These are phyloP conservation scores for Pseudogymnoascus sp. DNA, from an alignment of 2,329 filamentous ascomycete genomes.

Conservation along the genomic window DNA sequence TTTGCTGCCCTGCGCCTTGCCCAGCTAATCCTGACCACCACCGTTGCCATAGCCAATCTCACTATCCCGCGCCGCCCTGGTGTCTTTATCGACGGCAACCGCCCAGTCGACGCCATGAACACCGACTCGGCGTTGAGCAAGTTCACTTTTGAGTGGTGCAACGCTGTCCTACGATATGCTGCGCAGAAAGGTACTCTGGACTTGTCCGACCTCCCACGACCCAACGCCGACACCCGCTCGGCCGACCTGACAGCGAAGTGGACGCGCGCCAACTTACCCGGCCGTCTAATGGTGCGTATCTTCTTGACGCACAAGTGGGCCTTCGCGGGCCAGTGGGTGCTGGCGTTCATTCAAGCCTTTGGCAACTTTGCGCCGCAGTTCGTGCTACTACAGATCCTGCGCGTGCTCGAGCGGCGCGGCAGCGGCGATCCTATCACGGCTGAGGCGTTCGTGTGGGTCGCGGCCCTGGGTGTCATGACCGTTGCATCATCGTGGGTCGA, in stretches of 20 bases:
- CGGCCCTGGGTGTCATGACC: slow-evolving; percentile 53
- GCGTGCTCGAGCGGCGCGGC: slow-evolving; percentile 50
- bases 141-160: slow-evolving; percentile 60
- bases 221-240: slow-evolving; percentile 47
- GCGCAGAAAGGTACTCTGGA: slow-evolving; percentile 52
- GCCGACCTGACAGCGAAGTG: slow-evolving; percentile 43
- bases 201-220: slow-evolving; percentile 52
- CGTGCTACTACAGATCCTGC: slow-evolving; percentile 57
- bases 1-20: slow-evolving; percentile 40
- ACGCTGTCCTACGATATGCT: slow-evolving; percentile 45
- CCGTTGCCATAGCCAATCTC: slow-evolving; percentile 41
- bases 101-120: slow-evolving; percentile 54
- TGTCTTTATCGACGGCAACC: slow-evolving; percentile 47
- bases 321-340: slow-evolving; percentile 49
- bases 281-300: slow-evolving; percentile 53
- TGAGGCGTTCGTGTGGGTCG: slow-evolving; percentile 60
- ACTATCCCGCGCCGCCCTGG: slow-evolving; percentile 59
- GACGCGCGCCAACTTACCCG: slow-evolving; percentile 38
- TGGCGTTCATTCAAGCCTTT: slow-evolving; percentile 39
- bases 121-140: slow-evolving; percentile 53
- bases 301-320: slow-evolving; percentile 47
- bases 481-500: slow-evolving; percentile 49
- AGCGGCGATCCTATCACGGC: slow-evolving; percentile 38
- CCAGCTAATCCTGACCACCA: slow-evolving; percentile 39
- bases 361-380: slow-evolving; percentile 62